Evolutionary conservation across 2,329 filamentous ascomycete species (phyloP), one percentile per base, ranked within the genome.

Genomic region (Zymoseptoria ardabiliae): DNA sequence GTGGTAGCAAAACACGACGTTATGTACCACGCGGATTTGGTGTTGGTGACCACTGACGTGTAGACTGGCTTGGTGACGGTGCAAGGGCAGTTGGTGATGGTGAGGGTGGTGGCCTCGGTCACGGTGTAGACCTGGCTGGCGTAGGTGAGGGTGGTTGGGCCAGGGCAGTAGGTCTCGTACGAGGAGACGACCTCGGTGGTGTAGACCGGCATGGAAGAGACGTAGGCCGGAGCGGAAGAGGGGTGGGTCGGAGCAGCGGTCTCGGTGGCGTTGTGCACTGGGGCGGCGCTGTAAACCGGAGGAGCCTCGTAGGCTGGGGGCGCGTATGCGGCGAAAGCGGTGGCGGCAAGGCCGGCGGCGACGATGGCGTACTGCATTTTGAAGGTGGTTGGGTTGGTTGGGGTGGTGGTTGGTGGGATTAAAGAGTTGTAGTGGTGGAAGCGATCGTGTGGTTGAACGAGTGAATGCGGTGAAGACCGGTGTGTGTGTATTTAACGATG

Each of bases 151-250:
- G 28, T 21, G 41, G 64, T 67, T n/a, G 63, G 20, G 25, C 35
- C 56, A 10, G 65, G 65, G 62, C 64, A 67, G 64, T 63, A 64
- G 25, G 62, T 65, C 48, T 52, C 53, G 54, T 58, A 54, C 51
- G 56, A 23, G 48, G 62, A 63, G 50, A 67, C 62, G 19, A 67
- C 64, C 62, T 66, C 59, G 51, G 64, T 66, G 23, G 60, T 61
- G 57, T 61, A 63, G 55, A 21, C n/a, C 20, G 58, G 58, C 17
- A 53, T 48, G 73, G 86, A 89, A 77, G 81, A 84, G 79, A 84
- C 61, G 78, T 54, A 75, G 11, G 35, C 6, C 61, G 84, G 85
- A 66, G 89, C 82, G 66, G 83, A 77, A 80, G 87, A 83, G 68
- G 85, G 89, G 77, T 53, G 53, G 19, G 58, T 51, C 57, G 35